A percentile compares a stretch with the other conserved stretches of the same genome.
Conservation (phyloP, 1,284 basidiomycete genomes). For the Cutaneotrichosporon dermatis region DNA sequence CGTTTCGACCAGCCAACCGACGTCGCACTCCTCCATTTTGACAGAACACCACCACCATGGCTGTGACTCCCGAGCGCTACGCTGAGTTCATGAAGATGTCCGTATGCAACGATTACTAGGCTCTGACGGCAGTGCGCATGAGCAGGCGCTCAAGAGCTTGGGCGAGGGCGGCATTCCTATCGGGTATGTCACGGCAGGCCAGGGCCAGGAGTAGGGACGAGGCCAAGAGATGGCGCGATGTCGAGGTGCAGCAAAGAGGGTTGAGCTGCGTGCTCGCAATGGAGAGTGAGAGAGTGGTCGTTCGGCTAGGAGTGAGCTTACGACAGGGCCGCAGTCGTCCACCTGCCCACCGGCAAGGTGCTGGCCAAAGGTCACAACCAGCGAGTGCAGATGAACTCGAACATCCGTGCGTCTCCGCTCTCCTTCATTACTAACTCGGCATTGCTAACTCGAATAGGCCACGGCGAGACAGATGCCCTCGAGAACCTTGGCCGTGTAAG, state of each 20-base stretch:
- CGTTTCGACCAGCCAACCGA: too few species aligned
- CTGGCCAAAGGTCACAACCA: constrained; percentile 36
- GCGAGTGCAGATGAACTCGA: constrained; percentile 32
- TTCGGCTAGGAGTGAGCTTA: background rate
- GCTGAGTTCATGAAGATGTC: constrained; percentile 28
- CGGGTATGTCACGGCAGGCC: constrained; percentile 18
- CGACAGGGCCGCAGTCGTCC: constrained; percentile 29
- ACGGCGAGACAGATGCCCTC: constrained; percentile 38
- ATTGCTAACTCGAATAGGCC: constrained; percentile 5
- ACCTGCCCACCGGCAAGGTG: constrained; percentile 32
- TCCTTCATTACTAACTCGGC: too few species aligned
- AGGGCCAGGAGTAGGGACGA: background rate
- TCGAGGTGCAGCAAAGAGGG: too few species aligned
- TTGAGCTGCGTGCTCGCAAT: too few species aligned
- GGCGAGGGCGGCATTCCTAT: constrained; percentile 39
- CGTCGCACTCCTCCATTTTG: too few species aligned
- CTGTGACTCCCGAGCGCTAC: constrained; percentile 26
- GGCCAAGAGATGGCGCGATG: too few species aligned
- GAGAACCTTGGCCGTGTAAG: constrained; percentile 34
- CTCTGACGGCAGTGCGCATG: constrained; percentile 23
- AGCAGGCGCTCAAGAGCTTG: constrained; percentile 28
- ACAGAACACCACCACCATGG: background rate
- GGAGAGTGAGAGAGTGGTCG: background rate
- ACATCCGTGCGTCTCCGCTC: constrained; percentile 7
- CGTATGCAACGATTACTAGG: background rate